Evolutionary conservation across 148 eudicot species (phyloP), one percentile per base, ranked within the genome.

Genomic region (Cornus florida): DNA sequence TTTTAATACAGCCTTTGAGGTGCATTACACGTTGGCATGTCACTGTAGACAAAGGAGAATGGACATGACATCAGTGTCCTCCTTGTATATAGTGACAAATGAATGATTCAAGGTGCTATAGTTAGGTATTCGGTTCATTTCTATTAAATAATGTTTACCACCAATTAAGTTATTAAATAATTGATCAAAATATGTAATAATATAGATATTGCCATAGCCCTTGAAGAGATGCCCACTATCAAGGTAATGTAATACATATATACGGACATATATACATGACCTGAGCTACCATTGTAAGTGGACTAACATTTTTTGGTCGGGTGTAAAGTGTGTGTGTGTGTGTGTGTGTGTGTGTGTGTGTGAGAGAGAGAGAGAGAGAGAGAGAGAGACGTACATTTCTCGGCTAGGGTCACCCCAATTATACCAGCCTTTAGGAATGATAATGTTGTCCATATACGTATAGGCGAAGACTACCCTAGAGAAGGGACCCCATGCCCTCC

Each of bases 401-500:
- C 97, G 86, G 71, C 43, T 85, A 71, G 93, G 96, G 76, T 93
- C 98, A 31, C 97, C 97, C 97, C 94, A 93, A 28, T 93, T 87
- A 67, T 88, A 86, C 98, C 98, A 95, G 69, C 98, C 98, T 78
- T 88, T 88, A 0, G 98, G 96, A 17, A 91, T 80, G 87, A 93
- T 90, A 67, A 93, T 91, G 80, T 90, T 84, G 85, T 93, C 97
- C 96, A 95, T 93, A 32, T 91, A 90, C 19, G 97, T 95, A 82
- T 83, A 93, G 72, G 97, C 97, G 70, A 91, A 95, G 67, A 95
- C 83, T 8, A 95, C 98, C 84, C 95, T 86, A 20, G 98, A 95
- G 76, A 92, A 95, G 73, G 97, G 94, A 46, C 97, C 93, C 98
- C 98, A 93, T 23, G 97, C 98, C 78, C 98, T 82, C 9, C 98